Base-by-base conservation (phyloP, 2,329 filamentous ascomycete species). In the Fusarium udum region DNA sequence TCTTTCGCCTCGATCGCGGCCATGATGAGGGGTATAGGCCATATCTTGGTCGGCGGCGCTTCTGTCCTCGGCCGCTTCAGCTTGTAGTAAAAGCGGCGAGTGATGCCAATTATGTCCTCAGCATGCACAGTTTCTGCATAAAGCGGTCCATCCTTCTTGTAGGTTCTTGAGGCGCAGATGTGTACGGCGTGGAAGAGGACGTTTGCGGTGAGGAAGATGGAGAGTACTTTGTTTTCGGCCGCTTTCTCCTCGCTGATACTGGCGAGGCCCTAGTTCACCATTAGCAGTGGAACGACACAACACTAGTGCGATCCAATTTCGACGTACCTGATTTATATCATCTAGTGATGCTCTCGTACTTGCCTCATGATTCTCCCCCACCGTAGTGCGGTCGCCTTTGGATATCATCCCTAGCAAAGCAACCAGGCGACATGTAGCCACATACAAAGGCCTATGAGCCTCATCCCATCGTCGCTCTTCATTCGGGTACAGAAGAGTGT, bases 61-160 rank as follows among this genome's bases (percentile, higher is more conserved):
- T 55, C 34, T 0, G 20, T 40, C 2, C 51, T 55, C 0, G 51
- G 51, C 0, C 34, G 34, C 0, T 40, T 55, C 1, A 55, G 34
- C 11, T 18, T 40, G 1, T 0, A 0, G 4, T 55, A 55, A 2
- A 55, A 55, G 14, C 34, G 20, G 7, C 51, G 51, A 31, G 34
- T 40, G 15, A 40, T 55, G 34, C 34, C 2, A n/a, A 40, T 55
- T n/a, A 55, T 40, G 0, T 55, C 6, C 2, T 55, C 24, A 0
- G 51, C 34, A 7, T 55, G 20, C 0, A 1, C 1, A 0, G 24
- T 40, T 2, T 28, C 20, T 14, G 11, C 0, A 18, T 40, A 40
- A 0, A 12, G 1, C 3, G 0, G 0, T 0, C n/a, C 34, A 0
- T 2, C 1, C 11, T 8, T 4, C 1, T 8, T 7, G 20, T 55